These are phyloP conservation scores for Skeletonema tropicum DNA, from an alignment of 108 stramenopile genomes.

Conservation along the genomic window DNA sequence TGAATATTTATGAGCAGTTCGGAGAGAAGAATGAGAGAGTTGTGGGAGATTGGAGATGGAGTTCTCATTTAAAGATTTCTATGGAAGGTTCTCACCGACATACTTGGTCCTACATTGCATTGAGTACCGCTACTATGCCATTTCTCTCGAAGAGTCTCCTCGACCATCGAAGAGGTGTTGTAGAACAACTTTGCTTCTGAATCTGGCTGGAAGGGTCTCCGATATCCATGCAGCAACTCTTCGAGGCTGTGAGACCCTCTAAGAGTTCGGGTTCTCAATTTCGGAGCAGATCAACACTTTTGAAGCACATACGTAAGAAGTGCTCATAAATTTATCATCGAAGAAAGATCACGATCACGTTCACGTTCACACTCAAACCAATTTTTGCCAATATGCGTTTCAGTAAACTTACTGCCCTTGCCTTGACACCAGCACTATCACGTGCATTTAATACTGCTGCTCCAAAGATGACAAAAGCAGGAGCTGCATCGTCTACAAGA, in stretches of 20 bases:
- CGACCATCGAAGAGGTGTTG: too few relatives aligned
- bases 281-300: background rate
- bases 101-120: background rate
- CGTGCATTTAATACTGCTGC: background rate
- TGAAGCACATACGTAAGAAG: background rate
- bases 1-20: slow-evolving; percentile 1
- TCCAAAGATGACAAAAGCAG: background rate
- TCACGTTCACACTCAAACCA: background rate
- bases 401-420: background rate
- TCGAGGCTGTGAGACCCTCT: background rate
- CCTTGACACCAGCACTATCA: background rate
- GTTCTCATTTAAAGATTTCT: background rate
- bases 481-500: background rate
- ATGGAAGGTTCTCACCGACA: too few relatives aligned
- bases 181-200: too few relatives aligned
- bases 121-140: background rate
- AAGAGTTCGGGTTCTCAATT: background rate
- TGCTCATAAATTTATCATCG: background rate
- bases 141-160: too few relatives aligned
- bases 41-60: background rate
- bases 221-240: background rate
- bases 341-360: background rate
- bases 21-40: background rate
- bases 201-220: background rate
- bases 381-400: background rate